Evolutionary conservation across 352 stramenopile species (phyloP).

Genomic region (Pythium sukuiense): DNA sequence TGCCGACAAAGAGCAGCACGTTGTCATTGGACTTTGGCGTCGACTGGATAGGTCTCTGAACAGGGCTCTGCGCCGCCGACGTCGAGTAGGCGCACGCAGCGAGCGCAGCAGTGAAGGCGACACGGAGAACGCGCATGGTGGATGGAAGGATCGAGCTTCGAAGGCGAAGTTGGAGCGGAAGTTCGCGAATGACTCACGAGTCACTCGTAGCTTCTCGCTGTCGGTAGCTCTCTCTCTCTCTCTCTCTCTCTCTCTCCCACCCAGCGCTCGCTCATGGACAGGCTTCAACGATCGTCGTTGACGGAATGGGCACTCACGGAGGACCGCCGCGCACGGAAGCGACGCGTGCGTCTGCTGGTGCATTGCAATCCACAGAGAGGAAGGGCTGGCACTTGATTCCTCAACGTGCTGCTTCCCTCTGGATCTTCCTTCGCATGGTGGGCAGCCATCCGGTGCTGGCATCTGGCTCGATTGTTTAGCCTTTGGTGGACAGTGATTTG

Average conservation of each 20-base stretch:
- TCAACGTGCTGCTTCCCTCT: neutral
- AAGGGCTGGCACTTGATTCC: neutral
- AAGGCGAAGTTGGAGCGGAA: neutral
- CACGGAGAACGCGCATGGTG: constrained; percentile 31
- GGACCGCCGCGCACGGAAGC: neutral
- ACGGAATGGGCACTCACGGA: neutral
- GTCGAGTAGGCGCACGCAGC: neutral
- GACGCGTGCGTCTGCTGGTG: neutral
- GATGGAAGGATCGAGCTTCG: neutral
- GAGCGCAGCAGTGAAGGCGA: constrained; percentile 35
- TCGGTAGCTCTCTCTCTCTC: neutral
- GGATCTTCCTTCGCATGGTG: neutral
- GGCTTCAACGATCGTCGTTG: neutral
- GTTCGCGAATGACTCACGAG: constrained; percentile 3
- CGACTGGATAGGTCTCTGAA: neutral
- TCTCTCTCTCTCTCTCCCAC: too few species aligned
- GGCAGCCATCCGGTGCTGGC: neutral
- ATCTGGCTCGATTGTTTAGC: neutral
- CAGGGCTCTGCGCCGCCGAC: neutral
- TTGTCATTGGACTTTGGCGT: neutral
- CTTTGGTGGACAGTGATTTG: neutral
- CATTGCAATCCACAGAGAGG: neutral
- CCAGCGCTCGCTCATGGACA: neutral
- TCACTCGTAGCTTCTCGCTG: neutral
- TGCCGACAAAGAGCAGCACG: constrained; percentile 52